A percentile compares a stretch with the other conserved stretches of the same genome.
phyloP scores from a whole-genome alignment of 2,329 filamentous ascomycete species.

The Calonectria ilicicola region DNA sequence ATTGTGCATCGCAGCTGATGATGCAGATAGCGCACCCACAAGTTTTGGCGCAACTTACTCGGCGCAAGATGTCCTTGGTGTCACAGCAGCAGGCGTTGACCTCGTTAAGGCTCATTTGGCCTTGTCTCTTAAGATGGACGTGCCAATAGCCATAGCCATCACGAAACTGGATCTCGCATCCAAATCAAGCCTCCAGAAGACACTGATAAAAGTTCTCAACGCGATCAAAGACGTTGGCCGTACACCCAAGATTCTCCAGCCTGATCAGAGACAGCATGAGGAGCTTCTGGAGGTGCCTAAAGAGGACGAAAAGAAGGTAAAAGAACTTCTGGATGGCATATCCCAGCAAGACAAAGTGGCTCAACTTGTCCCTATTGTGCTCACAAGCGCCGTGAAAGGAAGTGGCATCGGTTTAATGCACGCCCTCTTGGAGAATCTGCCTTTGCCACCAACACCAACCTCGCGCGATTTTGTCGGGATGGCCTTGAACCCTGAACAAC shows the following conservation, averaged over 20 bases:
- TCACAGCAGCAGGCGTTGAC: constrained; percentile 71
- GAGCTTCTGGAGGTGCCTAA: constrained; percentile 69
- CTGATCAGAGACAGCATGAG: constrained; percentile 59
- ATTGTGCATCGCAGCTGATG: constrained; percentile 87
- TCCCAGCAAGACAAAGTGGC: constrained; percentile 55
- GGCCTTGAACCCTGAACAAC: constrained; percentile 69
- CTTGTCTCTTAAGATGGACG: constrained; percentile 82
- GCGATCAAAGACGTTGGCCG: constrained; percentile 81
- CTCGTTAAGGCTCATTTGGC: constrained; percentile 84
- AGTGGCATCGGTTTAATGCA: constrained; percentile 85
- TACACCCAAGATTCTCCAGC: constrained; percentile 78
- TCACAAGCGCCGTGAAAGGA: constrained; percentile 89
- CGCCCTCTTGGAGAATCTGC: constrained; percentile 81
- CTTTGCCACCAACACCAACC: constrained; percentile 70
- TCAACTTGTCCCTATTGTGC: constrained; percentile 80
- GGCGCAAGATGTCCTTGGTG: constrained; percentile 63
- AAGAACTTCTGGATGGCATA: constrained; percentile 65
- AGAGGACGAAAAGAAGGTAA: constrained; percentile 69
- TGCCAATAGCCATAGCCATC: constrained; percentile 84
- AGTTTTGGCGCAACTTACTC: constrained; percentile 57
- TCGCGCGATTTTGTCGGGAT: constrained; percentile 66
- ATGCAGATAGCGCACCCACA: constrained; percentile 60
- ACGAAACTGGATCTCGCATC: constrained; percentile 93
- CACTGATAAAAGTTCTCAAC: constrained; percentile 79
- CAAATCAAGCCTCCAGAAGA: constrained; percentile 75